phyloP scores from a whole-genome alignment of 2,329 filamentous ascomycete species.

The Phoma sp. region DNA sequence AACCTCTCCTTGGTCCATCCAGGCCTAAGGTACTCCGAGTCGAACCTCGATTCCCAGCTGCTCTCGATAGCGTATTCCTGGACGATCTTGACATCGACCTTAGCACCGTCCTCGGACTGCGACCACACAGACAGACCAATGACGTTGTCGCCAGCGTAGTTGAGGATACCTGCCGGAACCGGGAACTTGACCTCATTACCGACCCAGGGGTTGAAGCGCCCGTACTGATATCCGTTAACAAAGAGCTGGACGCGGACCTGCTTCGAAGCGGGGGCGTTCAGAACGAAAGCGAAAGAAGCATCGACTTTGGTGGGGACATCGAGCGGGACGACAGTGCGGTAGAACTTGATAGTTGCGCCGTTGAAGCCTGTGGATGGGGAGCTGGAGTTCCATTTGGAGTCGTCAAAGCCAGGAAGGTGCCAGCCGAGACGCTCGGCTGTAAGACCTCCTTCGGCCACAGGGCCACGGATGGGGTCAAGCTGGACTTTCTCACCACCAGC shows the following conservation, averaged over 20 bases:
- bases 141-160: slow-evolving; percentile 65
- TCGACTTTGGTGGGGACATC: slow-evolving; percentile 60
- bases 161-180: slow-evolving; percentile 64
- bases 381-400: slow-evolving; percentile 51
- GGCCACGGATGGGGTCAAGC: slow-evolving; percentile 63
- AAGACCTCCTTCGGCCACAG: slow-evolving; percentile 65
- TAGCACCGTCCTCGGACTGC: slow-evolving; percentile 60
- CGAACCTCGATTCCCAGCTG: slow-evolving; percentile 60
- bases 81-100: slow-evolving; percentile 58
- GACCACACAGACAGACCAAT: slow-evolving; percentile 66
- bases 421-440: slow-evolving; percentile 64
- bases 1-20: slow-evolving; percentile 54
- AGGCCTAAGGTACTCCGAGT: slow-evolving; percentile 58
- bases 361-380: slow-evolving; percentile 52
- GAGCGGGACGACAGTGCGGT: slow-evolving; percentile 61
- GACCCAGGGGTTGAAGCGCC: slow-evolving; percentile 65
- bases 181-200: slow-evolving; percentile 67
- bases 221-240: slow-evolving; percentile 71
- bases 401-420: slow-evolving; percentile 64
- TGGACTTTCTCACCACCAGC: slow-evolving; percentile 58
- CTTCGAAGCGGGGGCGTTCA: slow-evolving; percentile 54
- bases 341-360: slow-evolving; percentile 62
- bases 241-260: slow-evolving; percentile 63
- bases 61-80: slow-evolving; percentile 62
- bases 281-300: slow-evolving; percentile 62